Evolutionary conservation across 495 filamentous ascomycete species (phyloP), one percentile per base, ranked within the genome.

Genomic region (Lentithecium fluviatile): DNA sequence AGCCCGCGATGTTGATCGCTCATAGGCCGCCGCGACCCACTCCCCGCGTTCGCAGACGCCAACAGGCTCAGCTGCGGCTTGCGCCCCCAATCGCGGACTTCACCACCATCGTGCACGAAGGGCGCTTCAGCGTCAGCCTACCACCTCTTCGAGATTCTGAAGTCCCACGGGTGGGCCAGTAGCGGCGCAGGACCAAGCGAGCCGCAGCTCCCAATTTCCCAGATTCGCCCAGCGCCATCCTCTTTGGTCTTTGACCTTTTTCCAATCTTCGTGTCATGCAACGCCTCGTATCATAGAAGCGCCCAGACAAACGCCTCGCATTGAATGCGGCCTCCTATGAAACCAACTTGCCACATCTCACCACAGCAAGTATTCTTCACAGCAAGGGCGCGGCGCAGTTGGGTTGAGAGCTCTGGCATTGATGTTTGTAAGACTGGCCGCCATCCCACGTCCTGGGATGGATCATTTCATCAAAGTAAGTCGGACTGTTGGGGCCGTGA

Each of bases 121-220:
- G 50, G 53, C 60, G 59, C 53, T 51, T 63, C 60, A 63, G 60
- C 60, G 52, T 63, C 60, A 63, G 19, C 47, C 25, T 12, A 5
- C 48, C 2, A 3, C 38, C 38, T 45, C 12, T 47, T 6, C 6
- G 13, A 57, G 32, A 50, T 24, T 13, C 24, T 43, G 56, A 38
- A 3, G 19, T 43, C 29, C 29, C 29, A 32, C 3, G 29, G 29
- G 29, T 32, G 29, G 10, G 32, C 46, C 32, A 43, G 36, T 59
- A 59, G 56, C 34, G 56, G 20, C 25, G 45, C 56, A 51, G 20
- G 56, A 8, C 45, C 11, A 51, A 49, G 46, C 56, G 56, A 59
- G 19, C 4, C 12, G 19, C 47, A 43, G 45, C 1, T 29, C 21
- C 3, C 45, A 17, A 38, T 48, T 49, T 58, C 55, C 55, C 21